Conservation (phyloP, 306 rosid species). For the Sindora glabra region DNA sequence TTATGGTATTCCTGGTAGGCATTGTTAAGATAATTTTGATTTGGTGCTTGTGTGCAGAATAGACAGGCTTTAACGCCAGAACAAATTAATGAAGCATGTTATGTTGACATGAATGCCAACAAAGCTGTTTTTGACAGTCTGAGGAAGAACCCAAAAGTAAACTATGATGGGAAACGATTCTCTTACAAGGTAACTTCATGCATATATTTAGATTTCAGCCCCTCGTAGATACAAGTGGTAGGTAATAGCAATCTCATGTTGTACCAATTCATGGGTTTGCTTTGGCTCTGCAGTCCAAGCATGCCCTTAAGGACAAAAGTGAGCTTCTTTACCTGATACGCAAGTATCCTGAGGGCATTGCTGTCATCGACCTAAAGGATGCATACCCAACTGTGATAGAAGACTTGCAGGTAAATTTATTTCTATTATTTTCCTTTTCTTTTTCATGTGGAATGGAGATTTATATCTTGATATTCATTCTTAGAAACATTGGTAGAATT, state of each 20-base stretch:
- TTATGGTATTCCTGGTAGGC: background rate
- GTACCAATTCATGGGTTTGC: slow-evolving; percentile 17
- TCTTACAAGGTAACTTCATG: slow-evolving; percentile 67
- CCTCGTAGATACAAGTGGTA: background rate
- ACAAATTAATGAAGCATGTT: slow-evolving; percentile 75
- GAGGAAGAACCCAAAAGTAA: slow-evolving; percentile 86
- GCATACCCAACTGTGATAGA: slow-evolving; percentile 63
- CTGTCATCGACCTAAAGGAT: slow-evolving; percentile 76
- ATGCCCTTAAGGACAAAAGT: slow-evolving; percentile 62
- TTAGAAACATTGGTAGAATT: background rate
- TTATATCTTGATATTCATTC: background rate
- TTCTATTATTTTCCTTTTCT: background rate
- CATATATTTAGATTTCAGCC: background rate
- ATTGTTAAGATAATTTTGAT: slow-evolving; percentile 2
- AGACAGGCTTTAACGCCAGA: slow-evolving; percentile 72
- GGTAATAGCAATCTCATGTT: slow-evolving; percentile 11
- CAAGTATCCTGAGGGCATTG: slow-evolving; percentile 87
- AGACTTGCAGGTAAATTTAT: slow-evolving; percentile 69
- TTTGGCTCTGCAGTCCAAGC: slow-evolving; percentile 69
- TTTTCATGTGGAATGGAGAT: no score
- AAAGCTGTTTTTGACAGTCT: slow-evolving; percentile 83
- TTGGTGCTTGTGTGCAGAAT: slow-evolving; percentile 31
- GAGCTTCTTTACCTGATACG: slow-evolving; percentile 65
- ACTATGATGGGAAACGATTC: slow-evolving; percentile 74
- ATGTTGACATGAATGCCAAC: slow-evolving; percentile 76